Evolutionary conservation across 805 yeast genomes (phyloP).

Genomic region (Monosporozyma aquatica): DNA sequence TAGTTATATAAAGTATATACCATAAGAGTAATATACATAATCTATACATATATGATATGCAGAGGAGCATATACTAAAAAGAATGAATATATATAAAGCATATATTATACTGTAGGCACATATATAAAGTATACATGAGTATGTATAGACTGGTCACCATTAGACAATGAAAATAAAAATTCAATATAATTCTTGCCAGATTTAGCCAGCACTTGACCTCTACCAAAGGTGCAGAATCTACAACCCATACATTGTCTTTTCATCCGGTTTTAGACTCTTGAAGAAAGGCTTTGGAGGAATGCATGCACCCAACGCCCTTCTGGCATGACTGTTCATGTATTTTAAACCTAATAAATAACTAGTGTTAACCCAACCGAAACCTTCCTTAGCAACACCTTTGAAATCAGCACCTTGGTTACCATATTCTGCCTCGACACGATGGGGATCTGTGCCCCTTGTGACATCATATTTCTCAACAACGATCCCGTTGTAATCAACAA

Average conservation of each 20-base stretch:
- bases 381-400: constrained; percentile 89
- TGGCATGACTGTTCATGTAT: constrained; percentile 54
- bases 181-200: too few species aligned
- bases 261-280: constrained; percentile 36
- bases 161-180: too few species aligned
- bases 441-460: constrained; percentile 73
- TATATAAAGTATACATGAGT: too few species aligned
- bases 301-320: constrained; percentile 69
- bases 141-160: too few species aligned
- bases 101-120: too few species aligned
- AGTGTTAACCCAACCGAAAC: constrained; percentile 98
- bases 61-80: too few species aligned
- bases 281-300: constrained; percentile 65
- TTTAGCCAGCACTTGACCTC: too few species aligned
- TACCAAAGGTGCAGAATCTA: too few species aligned
- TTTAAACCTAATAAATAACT: constrained; percentile 68
- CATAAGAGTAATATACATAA: too few species aligned
- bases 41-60: too few species aligned
- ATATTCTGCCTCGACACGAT: constrained; percentile 88
- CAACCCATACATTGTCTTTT: constrained; percentile 32
- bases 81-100: too few species aligned
- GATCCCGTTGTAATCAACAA: constrained; percentile 87
- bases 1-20: too few species aligned
- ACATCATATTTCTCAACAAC: constrained; percentile 95
- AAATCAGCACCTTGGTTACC: constrained; percentile 94